A percentile compares a stretch with the other conserved stretches of the same genome.
Evolutionary conservation across 345 rosid genomes (phyloP).

Genomic region (Passiflora organensis): DNA sequence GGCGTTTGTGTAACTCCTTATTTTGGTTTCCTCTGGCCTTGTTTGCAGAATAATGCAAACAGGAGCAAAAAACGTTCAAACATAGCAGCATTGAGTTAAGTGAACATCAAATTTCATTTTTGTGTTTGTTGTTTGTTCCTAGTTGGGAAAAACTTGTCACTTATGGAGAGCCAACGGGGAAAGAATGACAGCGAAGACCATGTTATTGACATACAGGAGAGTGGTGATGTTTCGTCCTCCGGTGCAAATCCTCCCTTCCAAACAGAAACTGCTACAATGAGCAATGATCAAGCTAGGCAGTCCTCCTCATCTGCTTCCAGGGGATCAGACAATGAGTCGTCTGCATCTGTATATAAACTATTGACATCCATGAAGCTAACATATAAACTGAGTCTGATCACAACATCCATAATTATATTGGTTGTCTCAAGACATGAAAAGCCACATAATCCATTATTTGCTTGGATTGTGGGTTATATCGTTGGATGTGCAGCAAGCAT

Average conservation of each 20-base stretch:
- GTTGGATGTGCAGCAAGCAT: conserved; percentile 17
- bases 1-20: too few species aligned
- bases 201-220: neutral
- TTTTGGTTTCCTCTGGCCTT: too few species aligned
- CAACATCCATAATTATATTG: conserved; percentile 16
- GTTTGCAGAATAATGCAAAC: too few species aligned
- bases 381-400: conserved; percentile 13
- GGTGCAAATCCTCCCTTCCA: neutral
- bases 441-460: conserved; percentile 12
- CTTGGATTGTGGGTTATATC: conserved; percentile 18
- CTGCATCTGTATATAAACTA: neutral
- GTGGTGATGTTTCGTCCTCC: conserved; percentile 2
- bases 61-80: too few species aligned
- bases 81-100: too few species aligned
- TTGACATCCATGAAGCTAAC: conserved; percentile 7
- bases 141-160: neutral
- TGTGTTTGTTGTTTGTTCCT: neutral
- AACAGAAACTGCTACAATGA: neutral
- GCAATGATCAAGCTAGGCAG: neutral
- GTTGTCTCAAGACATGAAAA: conserved; percentile 17
- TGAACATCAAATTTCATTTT: neutral
- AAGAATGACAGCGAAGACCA: neutral
- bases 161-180: neutral
- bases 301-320: neutral
- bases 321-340: neutral